Percentiles rank a stretch among this genome's conserved stretches.
Conservation (phyloP, 106 monocot genomes). For the Dendrobium catenatum region DNA sequence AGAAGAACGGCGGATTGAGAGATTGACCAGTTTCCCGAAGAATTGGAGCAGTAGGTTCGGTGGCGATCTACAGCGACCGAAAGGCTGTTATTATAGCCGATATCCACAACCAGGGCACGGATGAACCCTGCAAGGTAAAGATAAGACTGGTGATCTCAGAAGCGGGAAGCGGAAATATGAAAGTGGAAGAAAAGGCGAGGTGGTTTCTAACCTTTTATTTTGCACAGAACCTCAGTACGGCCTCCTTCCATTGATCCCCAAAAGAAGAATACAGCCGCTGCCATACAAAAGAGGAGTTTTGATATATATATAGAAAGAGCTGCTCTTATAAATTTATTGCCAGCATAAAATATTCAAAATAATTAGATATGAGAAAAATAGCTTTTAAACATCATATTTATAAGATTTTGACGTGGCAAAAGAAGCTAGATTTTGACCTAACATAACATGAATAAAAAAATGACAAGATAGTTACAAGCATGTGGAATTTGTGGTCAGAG, state of each 20-base stretch:
- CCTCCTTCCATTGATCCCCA: background rate
- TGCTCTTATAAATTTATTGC: too few relatives aligned
- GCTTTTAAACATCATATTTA: too few relatives aligned
- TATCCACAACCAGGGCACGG: background rate
- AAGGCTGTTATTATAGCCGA: background rate
- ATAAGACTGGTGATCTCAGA: background rate
- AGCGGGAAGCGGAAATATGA: background rate
- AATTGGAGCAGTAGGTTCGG: background rate
- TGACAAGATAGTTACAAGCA: too few relatives aligned
- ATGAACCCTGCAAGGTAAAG: background rate
- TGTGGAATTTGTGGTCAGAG: too few relatives aligned
- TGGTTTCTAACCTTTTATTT: background rate
- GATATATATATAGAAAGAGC: too few relatives aligned
- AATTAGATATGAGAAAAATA: too few relatives aligned
- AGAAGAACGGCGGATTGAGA: background rate
- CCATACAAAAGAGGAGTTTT: background rate
- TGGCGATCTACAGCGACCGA: slow-evolving; percentile 9
- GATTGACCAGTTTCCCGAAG: slow-evolving; percentile 4
- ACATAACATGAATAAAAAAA: too few relatives aligned
- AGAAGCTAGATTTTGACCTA: too few relatives aligned
- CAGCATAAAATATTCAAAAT: too few relatives aligned
- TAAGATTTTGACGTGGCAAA: too few relatives aligned
- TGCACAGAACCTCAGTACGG: background rate
- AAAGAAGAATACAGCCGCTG: background rate
- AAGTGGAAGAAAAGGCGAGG: background rate